Percentiles rank a stretch among this genome's conserved stretches.
These are phyloP conservation scores for Rugosomyces carneus DNA, from an alignment of 1,284 basidiomycete genomes.

Conservation along the genomic window DNA sequence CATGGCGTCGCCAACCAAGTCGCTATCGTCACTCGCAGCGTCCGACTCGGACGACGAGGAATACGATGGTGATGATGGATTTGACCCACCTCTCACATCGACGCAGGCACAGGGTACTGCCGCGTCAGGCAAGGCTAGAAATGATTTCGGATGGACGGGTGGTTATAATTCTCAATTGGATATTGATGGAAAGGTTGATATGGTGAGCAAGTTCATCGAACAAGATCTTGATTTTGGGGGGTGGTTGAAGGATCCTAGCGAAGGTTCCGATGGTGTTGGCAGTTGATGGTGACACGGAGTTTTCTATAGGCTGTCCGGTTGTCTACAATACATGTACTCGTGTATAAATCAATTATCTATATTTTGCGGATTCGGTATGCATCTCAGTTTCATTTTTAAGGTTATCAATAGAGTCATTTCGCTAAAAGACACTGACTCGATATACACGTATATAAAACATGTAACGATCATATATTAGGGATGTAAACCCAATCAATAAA, in stretches of 20 bases:
- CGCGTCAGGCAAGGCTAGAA: slow-evolving; percentile 1
- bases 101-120: slow-evolving; percentile 20
- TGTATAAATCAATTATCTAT: background rate
- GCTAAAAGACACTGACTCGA: background rate
- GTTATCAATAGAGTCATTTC: background rate
- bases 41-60: slow-evolving; percentile 21
- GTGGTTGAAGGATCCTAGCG: slow-evolving; percentile 19
- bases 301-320: background rate
- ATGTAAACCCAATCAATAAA: background rate
- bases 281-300: background rate
- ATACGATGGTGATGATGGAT: slow-evolving; percentile 12
- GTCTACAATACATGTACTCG: background rate
- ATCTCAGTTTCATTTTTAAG: background rate
- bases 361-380: background rate
- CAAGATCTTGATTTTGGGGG: slow-evolving; percentile 25
- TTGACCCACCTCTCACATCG: slow-evolving; percentile 26
- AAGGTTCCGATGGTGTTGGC: background rate
- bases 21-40: slow-evolving; percentile 25
- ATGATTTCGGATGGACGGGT: slow-evolving; percentile 16
- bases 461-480: too few relatives aligned
- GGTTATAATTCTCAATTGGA: slow-evolving; percentile 28
- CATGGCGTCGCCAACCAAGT: slow-evolving; percentile 23
- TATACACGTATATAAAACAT: background rate
- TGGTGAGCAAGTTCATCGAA: slow-evolving; percentile 27
- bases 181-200: slow-evolving; percentile 25